Percentiles rank a stretch among this genome's conserved stretches.
phyloP scores from a whole-genome alignment of 805 yeast species.

The Lipomyces chichibuensis region DNA sequence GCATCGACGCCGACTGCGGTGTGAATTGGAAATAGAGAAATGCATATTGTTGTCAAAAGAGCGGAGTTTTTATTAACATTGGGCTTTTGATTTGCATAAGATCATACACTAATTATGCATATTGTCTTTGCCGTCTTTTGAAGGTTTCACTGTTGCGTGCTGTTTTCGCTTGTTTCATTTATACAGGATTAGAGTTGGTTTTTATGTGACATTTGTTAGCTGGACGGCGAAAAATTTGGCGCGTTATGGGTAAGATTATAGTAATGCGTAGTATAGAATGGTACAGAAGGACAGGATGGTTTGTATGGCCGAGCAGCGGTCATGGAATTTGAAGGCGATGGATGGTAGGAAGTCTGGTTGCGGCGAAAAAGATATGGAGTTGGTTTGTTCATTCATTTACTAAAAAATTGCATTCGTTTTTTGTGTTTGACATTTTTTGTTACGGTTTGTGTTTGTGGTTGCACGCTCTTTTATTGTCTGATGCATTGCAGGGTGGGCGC shows the following conservation, averaged over 20 bases:
- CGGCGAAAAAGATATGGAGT: constrained; percentile 1
- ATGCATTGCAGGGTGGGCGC: too few species aligned
- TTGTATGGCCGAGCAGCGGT: background rate
- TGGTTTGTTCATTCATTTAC: constrained; percentile 1
- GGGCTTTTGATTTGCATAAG: background rate
- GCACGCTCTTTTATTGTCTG: too few species aligned
- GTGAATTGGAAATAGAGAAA: constrained; percentile 12
- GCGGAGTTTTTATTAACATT: background rate
- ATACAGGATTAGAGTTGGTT: background rate
- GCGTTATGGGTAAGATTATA: background rate
- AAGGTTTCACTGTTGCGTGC: background rate
- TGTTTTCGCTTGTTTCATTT: background rate
- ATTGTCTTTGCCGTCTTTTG: background rate
- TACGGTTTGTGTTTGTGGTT: background rate
- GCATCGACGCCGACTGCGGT: constrained; percentile 4
- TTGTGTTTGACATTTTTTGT: background rate
- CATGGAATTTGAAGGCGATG: background rate
- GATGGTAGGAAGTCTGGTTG: constrained; percentile 5
- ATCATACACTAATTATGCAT: background rate
- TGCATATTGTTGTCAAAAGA: background rate
- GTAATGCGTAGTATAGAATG: background rate
- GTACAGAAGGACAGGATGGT: background rate
- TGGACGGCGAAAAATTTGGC: constrained; percentile 5
- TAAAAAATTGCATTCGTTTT: background rate
- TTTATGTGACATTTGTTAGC: background rate